Percentiles rank a stretch among this genome's conserved stretches.
These are phyloP conservation scores for Eimeria necatrix DNA, from an alignment of 169 alveolate genomes.

Conservation along the genomic window DNA sequence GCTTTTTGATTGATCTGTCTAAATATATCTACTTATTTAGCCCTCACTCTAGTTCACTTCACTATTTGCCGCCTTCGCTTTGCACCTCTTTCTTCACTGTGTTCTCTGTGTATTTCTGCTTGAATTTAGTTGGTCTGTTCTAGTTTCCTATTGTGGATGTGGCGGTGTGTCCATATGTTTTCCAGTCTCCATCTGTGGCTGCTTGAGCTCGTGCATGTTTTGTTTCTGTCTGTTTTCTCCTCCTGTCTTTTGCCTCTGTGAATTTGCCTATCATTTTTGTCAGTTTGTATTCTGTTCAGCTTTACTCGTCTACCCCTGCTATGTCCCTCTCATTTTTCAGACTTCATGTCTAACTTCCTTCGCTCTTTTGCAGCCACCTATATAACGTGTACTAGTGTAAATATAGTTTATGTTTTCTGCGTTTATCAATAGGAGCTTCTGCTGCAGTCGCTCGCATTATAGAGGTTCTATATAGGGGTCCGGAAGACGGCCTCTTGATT, in stretches of 20 bases:
- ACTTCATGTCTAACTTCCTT: too few relatives aligned
- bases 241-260: neutral
- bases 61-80: too few relatives aligned
- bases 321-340: too few relatives aligned
- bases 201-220: neutral
- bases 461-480: slow-evolving; percentile 83
- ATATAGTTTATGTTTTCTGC: neutral
- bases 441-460: slow-evolving; percentile 87
- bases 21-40: too few relatives aligned
- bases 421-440: slow-evolving; percentile 88
- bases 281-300: too few relatives aligned
- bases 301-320: too few relatives aligned
- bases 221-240: neutral
- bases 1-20: too few relatives aligned
- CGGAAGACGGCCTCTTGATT: slow-evolving; percentile 91
- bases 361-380: neutral
- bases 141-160: neutral
- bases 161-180: neutral
- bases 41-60: too few relatives aligned
- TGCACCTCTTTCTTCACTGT: too few relatives aligned
- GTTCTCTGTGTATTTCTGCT: neutral
- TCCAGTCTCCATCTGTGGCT: neutral
- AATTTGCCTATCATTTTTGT: neutral
- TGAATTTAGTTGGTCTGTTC: neutral
- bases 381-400: neutral